Base-by-base conservation (phyloP, 257 asterid genomes). In the Knoxia roxburghii region DNA sequence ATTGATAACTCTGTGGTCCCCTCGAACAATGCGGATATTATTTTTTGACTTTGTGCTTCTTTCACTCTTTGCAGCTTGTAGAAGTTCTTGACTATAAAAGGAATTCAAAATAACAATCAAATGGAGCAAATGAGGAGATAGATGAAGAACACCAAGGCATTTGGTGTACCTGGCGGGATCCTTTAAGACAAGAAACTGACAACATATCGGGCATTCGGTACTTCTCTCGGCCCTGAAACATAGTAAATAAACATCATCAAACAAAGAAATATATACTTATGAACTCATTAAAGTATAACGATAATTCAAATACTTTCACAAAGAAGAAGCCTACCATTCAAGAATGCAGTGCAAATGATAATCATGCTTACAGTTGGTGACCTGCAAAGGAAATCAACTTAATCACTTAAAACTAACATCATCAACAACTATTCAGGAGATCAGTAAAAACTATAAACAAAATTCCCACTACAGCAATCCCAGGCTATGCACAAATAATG, bases 341-440 rank as follows among this genome's bases (percentile, higher is more conserved):
- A 85, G 84, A 70, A 88, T 85, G 67, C 95, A 88, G 55, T 88
- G 95, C 72, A 88, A 75, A 79, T 88, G 95, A 82, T 85, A 85
- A 76, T 85, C 90, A 53, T 88, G 89, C 72, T 76, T 83, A 71
- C 92, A 83, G 65, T 72, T 78, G 81, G 92, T 83, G 54, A 78
- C 84, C 89, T 86, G 87, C 65, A 76, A 78, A 45, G 32, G 46
- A 43, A 71, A 43, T 23, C 35, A 62, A 64, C 50, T 30, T 32
- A 26, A 55, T 26, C 49, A 12, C 48, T 66, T 27, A 49, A 27
- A n/a, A 21, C 3, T 23, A 49, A 37, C 23, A 43, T 54, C 69
- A 24, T 2, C 1, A 15, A 20, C 35, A 10, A 43, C 14, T 11
- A 1, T 33, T 61, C 30, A 21, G 3, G 8, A 52, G 18, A 4